Conservation (phyloP, 768 basidiomycete species). For the Hirschioporus abietinus region DNA sequence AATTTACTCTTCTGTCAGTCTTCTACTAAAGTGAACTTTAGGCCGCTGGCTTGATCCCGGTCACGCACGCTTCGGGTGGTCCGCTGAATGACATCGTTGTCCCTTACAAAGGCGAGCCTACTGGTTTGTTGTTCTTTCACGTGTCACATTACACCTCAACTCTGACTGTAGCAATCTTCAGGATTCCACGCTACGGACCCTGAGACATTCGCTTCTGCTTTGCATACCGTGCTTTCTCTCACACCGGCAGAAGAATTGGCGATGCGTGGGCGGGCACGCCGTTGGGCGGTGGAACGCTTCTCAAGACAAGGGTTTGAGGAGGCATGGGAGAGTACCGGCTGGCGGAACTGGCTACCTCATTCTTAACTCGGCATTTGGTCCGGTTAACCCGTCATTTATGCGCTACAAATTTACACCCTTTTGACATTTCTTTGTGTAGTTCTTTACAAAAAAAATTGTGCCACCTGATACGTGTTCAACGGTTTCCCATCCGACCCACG, state of each 20-base stretch:
- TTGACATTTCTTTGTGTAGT: not conserved
- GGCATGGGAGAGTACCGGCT: constrained; percentile 65
- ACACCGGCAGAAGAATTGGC: constrained; percentile 46
- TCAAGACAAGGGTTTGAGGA: constrained; percentile 73
- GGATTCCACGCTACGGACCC: constrained; percentile 78
- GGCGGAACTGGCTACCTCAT: constrained; percentile 32
- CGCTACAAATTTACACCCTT: not conserved
- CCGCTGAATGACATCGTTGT: constrained; percentile 89
- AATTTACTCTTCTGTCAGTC: constrained; percentile 6
- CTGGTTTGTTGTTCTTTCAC: constrained; percentile 38
- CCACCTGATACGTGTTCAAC: not conserved
- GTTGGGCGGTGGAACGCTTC: constrained; percentile 68
- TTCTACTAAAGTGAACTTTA: constrained; percentile 25
- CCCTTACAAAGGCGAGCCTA: constrained; percentile 63
- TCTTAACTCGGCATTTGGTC: not conserved
- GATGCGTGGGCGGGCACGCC: constrained; percentile 64
- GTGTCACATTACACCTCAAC: constrained; percentile 6
- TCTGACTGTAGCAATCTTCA: constrained; percentile 17
- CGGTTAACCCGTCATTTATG: not conserved
- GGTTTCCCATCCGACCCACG: not conserved
- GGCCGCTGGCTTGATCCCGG: constrained; percentile 92
- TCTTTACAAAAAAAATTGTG: not conserved
- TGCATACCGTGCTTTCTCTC: constrained; percentile 61
- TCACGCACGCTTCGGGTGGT: constrained; percentile 90
- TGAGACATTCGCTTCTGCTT: constrained; percentile 57